phyloP scores from a whole-genome alignment of 495 filamentous ascomycete species.

The Tricharina praecox region DNA sequence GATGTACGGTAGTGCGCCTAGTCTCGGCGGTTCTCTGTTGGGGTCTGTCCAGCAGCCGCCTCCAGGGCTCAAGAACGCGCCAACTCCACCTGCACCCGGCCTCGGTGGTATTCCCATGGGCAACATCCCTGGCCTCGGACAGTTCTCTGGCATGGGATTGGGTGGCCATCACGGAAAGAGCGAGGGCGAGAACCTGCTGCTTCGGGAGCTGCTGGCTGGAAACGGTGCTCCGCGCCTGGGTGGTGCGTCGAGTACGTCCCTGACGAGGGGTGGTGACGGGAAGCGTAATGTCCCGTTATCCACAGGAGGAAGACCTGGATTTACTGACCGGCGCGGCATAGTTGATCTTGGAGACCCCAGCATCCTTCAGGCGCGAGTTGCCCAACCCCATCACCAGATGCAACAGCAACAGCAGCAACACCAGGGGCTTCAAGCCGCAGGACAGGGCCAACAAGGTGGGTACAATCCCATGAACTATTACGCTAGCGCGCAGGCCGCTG shows the following conservation, averaged over 20 bases:
- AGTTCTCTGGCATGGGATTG: slow-evolving; percentile 21
- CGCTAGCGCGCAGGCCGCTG: slow-evolving; percentile 49
- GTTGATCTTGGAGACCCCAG: slow-evolving; percentile 98
- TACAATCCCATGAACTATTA: slow-evolving; percentile 89
- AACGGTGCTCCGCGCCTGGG: slow-evolving; percentile 14
- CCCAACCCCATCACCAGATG: slow-evolving; percentile 34
- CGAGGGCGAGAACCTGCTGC: slow-evolving; percentile 16
- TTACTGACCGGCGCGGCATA: slow-evolving; percentile 21
- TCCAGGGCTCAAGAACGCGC: slow-evolving; percentile 84
- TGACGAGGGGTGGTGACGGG: slow-evolving; percentile 21
- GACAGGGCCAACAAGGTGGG: slow-evolving; percentile 98
- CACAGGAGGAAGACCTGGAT: slow-evolving; percentile 15
- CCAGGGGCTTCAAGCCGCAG: slow-evolving; percentile 50
- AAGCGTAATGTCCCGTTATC: slow-evolving; percentile 26
- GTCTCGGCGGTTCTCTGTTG: slow-evolving; percentile 17
- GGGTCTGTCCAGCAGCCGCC: slow-evolving; percentile 68
- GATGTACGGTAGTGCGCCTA: slow-evolving; percentile 36
- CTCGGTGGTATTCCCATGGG: slow-evolving; percentile 31
- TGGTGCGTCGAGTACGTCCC: slow-evolving; percentile 8
- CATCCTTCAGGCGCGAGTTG: slow-evolving; percentile 81
- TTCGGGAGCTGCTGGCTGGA: slow-evolving; percentile 24
- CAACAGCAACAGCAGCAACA: slow-evolving; percentile 73
- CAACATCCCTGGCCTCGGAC: slow-evolving; percentile 50
- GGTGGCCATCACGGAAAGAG: slow-evolving; percentile 22
- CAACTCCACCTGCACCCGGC: slow-evolving; percentile 52